These are phyloP conservation scores for Ophiostoma sp. DNA, from an alignment of 2,329 filamentous ascomycete genomes.

Conservation along the genomic window DNA sequence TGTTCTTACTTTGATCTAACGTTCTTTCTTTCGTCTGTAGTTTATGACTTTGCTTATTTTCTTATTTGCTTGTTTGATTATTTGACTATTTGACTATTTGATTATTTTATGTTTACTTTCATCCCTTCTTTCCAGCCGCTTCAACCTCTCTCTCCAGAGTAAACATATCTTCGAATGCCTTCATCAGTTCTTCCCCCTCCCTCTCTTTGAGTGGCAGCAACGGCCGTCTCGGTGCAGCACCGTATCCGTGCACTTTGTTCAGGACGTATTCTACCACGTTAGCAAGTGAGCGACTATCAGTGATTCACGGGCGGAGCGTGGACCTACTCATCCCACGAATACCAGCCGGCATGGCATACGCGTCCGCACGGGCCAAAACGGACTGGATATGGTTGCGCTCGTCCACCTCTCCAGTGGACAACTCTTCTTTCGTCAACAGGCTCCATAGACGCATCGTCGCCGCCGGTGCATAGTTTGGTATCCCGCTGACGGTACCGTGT, in stretches of 20 bases:
- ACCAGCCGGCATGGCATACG: not conserved
- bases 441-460: not conserved
- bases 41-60: not conserved
- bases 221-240: not conserved
- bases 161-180: not conserved
- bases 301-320: too few relatives aligned
- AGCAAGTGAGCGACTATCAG: not conserved
- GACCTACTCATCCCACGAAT: not conserved
- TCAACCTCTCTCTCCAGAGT: not conserved
- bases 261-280: not conserved
- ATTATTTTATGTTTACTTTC: not conserved
- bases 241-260: not conserved
- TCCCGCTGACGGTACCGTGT: not conserved
- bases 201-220: not conserved
- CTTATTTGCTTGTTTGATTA: not conserved
- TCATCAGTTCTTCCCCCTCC: not conserved
- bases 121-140: not conserved
- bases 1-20: not conserved
- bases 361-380: not conserved
- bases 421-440: not conserved
- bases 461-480: not conserved
- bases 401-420: not conserved
- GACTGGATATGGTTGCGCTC: not conserved
- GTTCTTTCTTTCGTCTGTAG: too few relatives aligned
- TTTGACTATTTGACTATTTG: not conserved